Evolutionary conservation across 208 protist species (phyloP).

Genomic region (Tritrichomonas foetus): DNA sequence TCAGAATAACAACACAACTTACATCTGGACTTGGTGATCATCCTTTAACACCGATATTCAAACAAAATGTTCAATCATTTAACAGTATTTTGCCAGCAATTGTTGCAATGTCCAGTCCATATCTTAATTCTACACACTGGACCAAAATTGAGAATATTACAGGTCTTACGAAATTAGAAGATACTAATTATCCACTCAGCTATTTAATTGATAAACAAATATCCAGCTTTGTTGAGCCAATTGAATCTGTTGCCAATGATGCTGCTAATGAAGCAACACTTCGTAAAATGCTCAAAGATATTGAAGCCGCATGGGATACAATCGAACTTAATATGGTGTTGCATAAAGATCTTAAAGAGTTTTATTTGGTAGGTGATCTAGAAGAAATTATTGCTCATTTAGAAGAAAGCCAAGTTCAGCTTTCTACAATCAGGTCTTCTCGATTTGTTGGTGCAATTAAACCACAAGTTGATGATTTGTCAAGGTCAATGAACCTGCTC

Average conservation of each 20-base stretch:
- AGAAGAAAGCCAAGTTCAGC: not conserved
- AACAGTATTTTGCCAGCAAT: slow-evolving; percentile 42
- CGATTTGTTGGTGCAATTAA: slow-evolving; percentile 37
- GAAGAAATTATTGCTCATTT: slow-evolving; percentile 20
- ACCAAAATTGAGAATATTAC: slow-evolving; percentile 43
- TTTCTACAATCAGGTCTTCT: not conserved
- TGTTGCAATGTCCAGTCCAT: slow-evolving; percentile 28
- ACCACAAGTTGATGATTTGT: not conserved
- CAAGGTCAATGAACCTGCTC: not conserved
- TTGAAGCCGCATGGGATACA: slow-evolving; percentile 42
- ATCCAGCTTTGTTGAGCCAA: not conserved
- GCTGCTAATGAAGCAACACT: slow-evolving; percentile 38
- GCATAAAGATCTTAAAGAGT: slow-evolving; percentile 58
- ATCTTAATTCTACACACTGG: slow-evolving; percentile 39
- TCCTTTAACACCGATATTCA: slow-evolving; percentile 45
- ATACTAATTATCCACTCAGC: not conserved
- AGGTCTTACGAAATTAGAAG: not conserved
- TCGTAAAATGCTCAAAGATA: not conserved
- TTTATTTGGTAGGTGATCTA: slow-evolving; percentile 4
- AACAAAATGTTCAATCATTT: not conserved
- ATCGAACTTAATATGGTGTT: slow-evolving; percentile 79
- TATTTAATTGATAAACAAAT: not conserved
- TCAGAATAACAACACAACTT: not conserved
- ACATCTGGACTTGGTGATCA: not conserved
- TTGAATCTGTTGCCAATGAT: not conserved